Evolutionary conservation across 106 monocot genomes (phyloP).

Genomic region (Agapanthus africanus): DNA sequence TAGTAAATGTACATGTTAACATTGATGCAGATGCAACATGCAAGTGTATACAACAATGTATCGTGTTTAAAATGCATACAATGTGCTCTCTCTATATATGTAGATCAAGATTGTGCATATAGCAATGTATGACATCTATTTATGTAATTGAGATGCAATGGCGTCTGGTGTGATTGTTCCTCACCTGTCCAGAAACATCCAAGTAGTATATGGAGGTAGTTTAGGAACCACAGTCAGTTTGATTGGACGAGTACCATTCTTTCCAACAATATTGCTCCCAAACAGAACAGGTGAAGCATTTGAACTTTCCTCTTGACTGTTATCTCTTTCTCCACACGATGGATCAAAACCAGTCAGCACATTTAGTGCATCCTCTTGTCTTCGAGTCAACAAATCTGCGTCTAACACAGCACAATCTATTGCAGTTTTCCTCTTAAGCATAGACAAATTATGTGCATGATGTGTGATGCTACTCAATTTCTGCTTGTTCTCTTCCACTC

Average conservation of each 20-base stretch:
- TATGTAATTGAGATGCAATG: background rate
- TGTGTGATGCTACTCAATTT: conserved; percentile 57
- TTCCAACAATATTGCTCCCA: conserved; percentile 67
- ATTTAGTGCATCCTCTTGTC: conserved; percentile 65
- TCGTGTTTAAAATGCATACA: background rate
- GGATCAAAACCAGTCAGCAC: conserved; percentile 50
- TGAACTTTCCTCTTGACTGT: conserved; percentile 64
- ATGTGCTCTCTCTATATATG: too few relatives aligned
- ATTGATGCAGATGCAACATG: background rate
- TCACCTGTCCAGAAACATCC: conserved; percentile 98
- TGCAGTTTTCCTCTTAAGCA: conserved; percentile 32
- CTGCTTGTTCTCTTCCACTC: conserved; percentile 74
- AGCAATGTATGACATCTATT: background rate
- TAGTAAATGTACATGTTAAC: background rate
- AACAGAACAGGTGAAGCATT: conserved; percentile 48
- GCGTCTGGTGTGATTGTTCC: background rate
- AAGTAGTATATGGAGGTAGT: conserved; percentile 92
- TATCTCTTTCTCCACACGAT: conserved; percentile 47
- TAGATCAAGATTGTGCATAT: too few relatives aligned
- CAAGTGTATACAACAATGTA: too few relatives aligned
- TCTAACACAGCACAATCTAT: conserved; percentile 19
- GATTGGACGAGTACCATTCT: conserved; percentile 56
- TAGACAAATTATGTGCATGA: conserved; percentile 48
- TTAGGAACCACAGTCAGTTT: conserved; percentile 70
- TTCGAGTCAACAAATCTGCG: conserved; percentile 61